These are phyloP conservation scores for Aspergillus niger DNA, from an alignment of 2,329 filamentous ascomycete species.

Conservation along the genomic window DNA sequence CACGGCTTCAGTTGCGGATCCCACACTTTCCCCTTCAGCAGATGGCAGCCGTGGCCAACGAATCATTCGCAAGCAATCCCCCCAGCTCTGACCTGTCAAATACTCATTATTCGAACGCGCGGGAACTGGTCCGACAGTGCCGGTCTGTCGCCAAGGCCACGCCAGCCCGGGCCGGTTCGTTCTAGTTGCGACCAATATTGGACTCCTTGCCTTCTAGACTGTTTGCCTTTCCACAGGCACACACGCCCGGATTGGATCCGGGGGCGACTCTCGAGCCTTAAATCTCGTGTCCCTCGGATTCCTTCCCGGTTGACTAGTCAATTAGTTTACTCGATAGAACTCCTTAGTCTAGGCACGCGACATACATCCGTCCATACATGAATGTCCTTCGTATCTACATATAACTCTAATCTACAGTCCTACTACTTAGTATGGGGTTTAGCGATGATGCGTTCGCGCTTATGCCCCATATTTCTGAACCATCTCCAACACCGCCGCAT, in stretches of 20 bases:
- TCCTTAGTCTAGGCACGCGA: neutral
- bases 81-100: no score
- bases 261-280: neutral
- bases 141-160: neutral
- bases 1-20: no score
- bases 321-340: neutral
- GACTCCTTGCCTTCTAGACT: neutral
- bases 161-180: neutral
- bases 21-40: no score
- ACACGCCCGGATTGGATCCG: neutral
- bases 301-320: neutral
- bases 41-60: no score
- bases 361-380: no score
- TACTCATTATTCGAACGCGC: no score
- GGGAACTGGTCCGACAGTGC: no score
- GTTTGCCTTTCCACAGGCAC: neutral
- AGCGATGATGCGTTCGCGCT: neutral
- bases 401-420: neutral
- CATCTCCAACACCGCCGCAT: slow-evolving; percentile 27
- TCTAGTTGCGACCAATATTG: neutral
- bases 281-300: neutral
- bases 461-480: slow-evolving; percentile 27
- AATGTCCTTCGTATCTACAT: neutral
- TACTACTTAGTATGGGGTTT: no score
- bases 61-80: no score